Evolutionary conservation across 768 basidiomycete genomes (phyloP), one percentile per base, ranked within the genome.

Genomic region (Collybia sp.): DNA sequence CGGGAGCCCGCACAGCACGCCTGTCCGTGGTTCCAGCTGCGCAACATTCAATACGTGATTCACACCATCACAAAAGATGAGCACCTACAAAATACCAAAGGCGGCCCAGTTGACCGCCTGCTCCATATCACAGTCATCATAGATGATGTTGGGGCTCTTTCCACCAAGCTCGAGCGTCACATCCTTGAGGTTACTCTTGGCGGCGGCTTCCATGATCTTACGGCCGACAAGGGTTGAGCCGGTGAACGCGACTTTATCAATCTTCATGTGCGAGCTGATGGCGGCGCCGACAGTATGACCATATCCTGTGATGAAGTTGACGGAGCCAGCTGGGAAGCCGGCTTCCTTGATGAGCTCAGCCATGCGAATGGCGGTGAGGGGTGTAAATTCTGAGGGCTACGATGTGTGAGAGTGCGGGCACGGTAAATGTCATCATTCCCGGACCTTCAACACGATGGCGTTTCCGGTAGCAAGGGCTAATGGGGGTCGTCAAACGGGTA

Each of bases 1-100:
- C 93, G 80, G 8, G 90, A 85, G 9, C 91, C 88, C 8, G 90
- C 91, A 55, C 80, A 82, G 67, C 92, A 94, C n/a, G 76, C 73
- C 67, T 94, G 92, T 15, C 91, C 88, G 42, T 61, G 58, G 30
- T 87, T 88, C 66, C 67, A 81, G 67, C 82, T 85, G 59, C 12
- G 35, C 16, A 10, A 44, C 13, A 5, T 5, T 9, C n/a, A 37
- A 30, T 20, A 6, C 11, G n/a, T 9, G n/a, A 6, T 18, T 11
- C 25, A 6, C 35, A 15, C 18, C 35, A n/a, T 10, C 38, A 19
- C 25, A 43, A 15, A 49, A 39, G n/a, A 43, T 3, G 10, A 30
- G 13, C 3, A 70, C 80, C 41, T 59, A 88, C 83, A 79, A 88
- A 48, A 88, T 77, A 15, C 85, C 85, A 55, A 75, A 71, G 1